Evolutionary conservation across 2,329 filamentous ascomycete genomes (phyloP), one percentile per base, ranked within the genome.

Genomic region (Fusarium sp.): DNA sequence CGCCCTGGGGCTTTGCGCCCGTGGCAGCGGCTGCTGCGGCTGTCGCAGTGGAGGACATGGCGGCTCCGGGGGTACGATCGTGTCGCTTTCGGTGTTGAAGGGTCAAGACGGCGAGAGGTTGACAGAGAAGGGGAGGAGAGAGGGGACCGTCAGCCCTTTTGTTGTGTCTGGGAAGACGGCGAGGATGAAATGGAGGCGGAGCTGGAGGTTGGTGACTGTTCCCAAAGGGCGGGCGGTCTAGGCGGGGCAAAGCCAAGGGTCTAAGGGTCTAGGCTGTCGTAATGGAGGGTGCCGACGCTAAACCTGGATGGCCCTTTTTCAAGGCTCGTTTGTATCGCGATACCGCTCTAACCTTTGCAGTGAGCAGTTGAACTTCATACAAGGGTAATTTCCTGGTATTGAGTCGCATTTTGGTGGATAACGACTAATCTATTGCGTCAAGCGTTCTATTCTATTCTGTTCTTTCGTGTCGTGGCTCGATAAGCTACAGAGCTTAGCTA

Each of bases 1-100:
- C 93, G 62, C 85, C 85, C 72, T 87, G 86, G 14, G 84, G 79
- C 26, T 81, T 61, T 2, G 80, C 83, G 56, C 81, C 80, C 7
- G 82, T 77, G 39, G 80, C 76, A 24, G 81, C 70, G 17, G 78
- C 77, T 12, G 78, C 73, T 18, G 66, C 51, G 3, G 66, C 39
- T 11, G 66, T 63, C 15, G 66, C 6, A 4, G 66, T 69, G 14
- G 66, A 56, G 42, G 66, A 68, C 66, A 68, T 68, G 15, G 20
- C 22, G 45, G 28, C n/a, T 32, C 17, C 11, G 20, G 47, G 47
- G 11, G 4, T 11, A 34, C 48, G 11, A 7, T 13, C 30, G 22
- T 13, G 30, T 51, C 48, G 30, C 28, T 50, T 30, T 50, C 18
- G 48, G n/a, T 10, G 3, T 12, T 32, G 32, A 32, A 14, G 32